A percentile compares a stretch with the other conserved stretches of the same genome.
Conservation (phyloP, 2,329 filamentous ascomycete genomes). For the Alternaria burnsii region DNA sequence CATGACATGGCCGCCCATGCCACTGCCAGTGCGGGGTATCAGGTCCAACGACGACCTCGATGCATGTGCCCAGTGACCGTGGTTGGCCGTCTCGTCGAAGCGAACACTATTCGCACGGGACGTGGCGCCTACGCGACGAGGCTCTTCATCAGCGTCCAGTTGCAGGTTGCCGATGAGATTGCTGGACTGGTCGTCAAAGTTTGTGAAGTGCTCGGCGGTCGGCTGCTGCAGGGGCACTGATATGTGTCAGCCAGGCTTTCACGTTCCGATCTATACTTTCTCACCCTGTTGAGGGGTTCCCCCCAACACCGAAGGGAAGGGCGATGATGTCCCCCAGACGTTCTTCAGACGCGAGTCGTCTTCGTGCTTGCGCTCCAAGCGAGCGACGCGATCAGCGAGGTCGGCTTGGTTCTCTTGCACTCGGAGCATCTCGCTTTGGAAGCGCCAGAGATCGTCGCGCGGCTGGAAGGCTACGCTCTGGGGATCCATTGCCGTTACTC, state of each 20-base stretch:
- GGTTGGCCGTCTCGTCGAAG: conserved; percentile 94
- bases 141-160: conserved; percentile 86
- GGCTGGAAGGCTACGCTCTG: conserved; percentile 69
- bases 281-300: conserved; percentile 88
- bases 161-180: conserved; percentile 82
- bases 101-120: conserved; percentile 96
- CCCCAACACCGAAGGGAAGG: conserved; percentile 85
- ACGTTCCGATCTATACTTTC: conserved; percentile 29
- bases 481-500: conserved; percentile 64
- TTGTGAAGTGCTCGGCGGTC: conserved; percentile 84
- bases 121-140: conserved; percentile 81
- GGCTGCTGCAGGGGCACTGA: conserved; percentile 81
- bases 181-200: conserved; percentile 85
- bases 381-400: conserved; percentile 67
- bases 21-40: conserved; percentile 78
- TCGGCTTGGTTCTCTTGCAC: conserved; percentile 68
- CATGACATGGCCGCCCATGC: conserved; percentile 79
- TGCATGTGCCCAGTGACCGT: conserved; percentile 86
- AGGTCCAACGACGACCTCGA: conserved; percentile 86
- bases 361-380: conserved; percentile 68
- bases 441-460: conserved; percentile 70
- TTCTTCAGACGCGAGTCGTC: conserved; percentile 76
- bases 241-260: conserved; percentile 23
- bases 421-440: conserved; percentile 69
- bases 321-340: conserved; percentile 84